Evolutionary conservation across 2,329 filamentous ascomycete species (phyloP).

Genomic region (Colletotrichum spaethianum): DNA sequence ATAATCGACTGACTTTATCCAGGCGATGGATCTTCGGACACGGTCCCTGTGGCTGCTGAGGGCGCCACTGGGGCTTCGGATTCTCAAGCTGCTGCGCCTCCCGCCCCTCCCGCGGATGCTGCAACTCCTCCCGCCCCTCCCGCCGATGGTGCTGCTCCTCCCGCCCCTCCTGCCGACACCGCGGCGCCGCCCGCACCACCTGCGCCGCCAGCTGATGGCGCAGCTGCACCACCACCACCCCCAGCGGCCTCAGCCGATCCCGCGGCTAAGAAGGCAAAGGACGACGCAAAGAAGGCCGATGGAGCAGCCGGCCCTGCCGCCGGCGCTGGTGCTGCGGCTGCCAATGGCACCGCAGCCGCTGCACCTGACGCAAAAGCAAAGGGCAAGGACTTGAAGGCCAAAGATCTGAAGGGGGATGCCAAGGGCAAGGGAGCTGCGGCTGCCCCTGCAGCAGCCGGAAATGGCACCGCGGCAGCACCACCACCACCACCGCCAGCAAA

Average conservation of each 20-base stretch:
- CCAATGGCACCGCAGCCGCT: constrained; percentile 12
- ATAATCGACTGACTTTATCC: neutral
- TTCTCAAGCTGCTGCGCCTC: neutral
- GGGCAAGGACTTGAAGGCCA: constrained; percentile 4
- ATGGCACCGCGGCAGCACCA: constrained; percentile 10
- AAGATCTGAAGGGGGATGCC: neutral
- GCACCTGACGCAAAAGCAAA: neutral
- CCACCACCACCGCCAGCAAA: too few relatives aligned
- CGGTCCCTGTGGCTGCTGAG: constrained; percentile 23
- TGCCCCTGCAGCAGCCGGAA: constrained; percentile 6
- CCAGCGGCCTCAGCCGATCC: neutral
- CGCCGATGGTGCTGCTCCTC: neutral
- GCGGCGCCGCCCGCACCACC: constrained; percentile 1
- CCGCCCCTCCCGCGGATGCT: constrained; percentile 8
- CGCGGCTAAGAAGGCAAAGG: constrained; percentile 15
- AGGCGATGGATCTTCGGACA: neutral
- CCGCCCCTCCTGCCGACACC: neutral
- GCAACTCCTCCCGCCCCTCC: constrained; percentile 23
- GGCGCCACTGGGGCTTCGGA: neutral
- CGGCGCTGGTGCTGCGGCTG: constrained; percentile 14
- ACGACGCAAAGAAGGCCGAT: constrained; percentile 21
- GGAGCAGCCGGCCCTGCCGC: constrained; percentile 17
- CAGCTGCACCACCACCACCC: constrained; percentile 5
- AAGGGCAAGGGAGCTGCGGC: neutral
- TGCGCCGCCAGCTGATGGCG: neutral